Conservation (phyloP, 257 asterid species). For the Paulownia fortunei region DNA sequence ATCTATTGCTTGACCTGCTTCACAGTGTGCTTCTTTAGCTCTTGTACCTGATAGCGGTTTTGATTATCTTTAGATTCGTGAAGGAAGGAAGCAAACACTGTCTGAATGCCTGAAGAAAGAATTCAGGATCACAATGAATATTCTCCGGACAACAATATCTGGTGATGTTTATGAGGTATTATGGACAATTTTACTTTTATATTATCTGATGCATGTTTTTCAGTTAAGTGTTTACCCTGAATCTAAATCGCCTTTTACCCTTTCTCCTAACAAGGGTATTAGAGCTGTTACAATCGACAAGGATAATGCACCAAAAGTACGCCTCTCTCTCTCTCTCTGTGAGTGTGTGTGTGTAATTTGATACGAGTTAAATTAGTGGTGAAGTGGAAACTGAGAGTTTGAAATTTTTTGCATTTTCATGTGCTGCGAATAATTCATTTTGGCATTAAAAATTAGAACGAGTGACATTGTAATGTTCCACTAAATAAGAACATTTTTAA, state of each 20-base stretch:
- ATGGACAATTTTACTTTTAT: not conserved
- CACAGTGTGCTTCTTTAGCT: slow-evolving; percentile 6
- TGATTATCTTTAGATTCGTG: slow-evolving; percentile 61
- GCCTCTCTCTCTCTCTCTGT: slow-evolving; percentile 34
- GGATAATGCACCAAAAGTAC: slow-evolving; percentile 82
- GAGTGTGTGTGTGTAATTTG: not conserved
- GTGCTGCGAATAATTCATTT: too few species aligned
- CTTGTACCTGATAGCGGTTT: slow-evolving; percentile 2
- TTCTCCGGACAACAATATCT: slow-evolving; percentile 64
- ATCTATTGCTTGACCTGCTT: not conserved
- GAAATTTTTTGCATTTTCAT: too few species aligned
- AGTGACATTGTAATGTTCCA: too few species aligned
- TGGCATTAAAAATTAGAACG: too few species aligned
- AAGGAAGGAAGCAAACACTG: slow-evolving; percentile 76
- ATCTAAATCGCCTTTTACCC: slow-evolving; percentile 3
- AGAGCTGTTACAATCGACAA: slow-evolving; percentile 86
- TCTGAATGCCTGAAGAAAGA: slow-evolving; percentile 81
- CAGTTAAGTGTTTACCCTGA: not conserved
- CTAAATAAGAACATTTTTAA: too few species aligned
- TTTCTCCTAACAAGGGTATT: slow-evolving; percentile 62
- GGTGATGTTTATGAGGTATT: slow-evolving; percentile 88
- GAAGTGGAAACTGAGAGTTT: not conserved
- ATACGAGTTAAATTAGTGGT: not conserved
- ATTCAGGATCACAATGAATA: slow-evolving; percentile 79
- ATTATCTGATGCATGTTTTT: not conserved